Evolutionary conservation across 768 basidiomycete genomes (phyloP).

Genomic region (Auricularia cornea): DNA sequence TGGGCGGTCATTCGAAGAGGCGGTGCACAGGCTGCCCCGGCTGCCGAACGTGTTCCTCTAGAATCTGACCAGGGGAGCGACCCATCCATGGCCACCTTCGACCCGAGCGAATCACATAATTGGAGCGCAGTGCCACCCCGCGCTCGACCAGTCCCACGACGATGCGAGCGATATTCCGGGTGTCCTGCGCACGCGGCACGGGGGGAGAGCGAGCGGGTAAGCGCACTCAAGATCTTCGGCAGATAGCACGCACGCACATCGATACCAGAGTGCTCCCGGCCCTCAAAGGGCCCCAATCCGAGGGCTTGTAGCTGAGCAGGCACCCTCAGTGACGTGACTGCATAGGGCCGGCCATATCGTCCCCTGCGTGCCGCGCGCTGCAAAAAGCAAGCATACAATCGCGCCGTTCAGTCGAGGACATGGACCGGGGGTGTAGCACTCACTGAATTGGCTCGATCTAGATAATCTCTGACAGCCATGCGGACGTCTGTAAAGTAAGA

Average conservation of each 20-base stretch:
- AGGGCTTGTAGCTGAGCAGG: slow-evolving; percentile 68
- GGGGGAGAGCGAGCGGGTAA: neutral
- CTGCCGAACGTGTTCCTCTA: slow-evolving; percentile 34
- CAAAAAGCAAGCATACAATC: neutral
- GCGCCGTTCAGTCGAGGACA: neutral
- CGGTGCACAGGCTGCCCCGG: neutral
- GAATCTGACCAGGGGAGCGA: slow-evolving; percentile 50
- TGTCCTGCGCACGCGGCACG: slow-evolving; percentile 70
- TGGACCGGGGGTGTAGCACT: neutral
- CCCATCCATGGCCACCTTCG: slow-evolving; percentile 86
- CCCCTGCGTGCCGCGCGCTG: neutral
- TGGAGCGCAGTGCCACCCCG: slow-evolving; percentile 62
- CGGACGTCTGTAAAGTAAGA: neutral
- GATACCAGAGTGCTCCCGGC: slow-evolving; percentile 81
- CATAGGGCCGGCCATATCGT: neutral
- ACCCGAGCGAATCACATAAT: slow-evolving; percentile 56
- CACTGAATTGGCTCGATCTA: neutral
- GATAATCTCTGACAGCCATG: neutral
- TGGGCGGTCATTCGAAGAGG: neutral
- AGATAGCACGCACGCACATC: slow-evolving; percentile 52
- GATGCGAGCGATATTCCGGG: slow-evolving; percentile 81
- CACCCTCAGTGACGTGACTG: slow-evolving; percentile 45
- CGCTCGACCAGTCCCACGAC: slow-evolving; percentile 67
- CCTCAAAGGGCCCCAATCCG: slow-evolving; percentile 65
- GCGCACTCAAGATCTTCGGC: neutral